Conservation (phyloP, 2,329 filamentous ascomycete species). For the Trematosphaeria pertusa region DNA sequence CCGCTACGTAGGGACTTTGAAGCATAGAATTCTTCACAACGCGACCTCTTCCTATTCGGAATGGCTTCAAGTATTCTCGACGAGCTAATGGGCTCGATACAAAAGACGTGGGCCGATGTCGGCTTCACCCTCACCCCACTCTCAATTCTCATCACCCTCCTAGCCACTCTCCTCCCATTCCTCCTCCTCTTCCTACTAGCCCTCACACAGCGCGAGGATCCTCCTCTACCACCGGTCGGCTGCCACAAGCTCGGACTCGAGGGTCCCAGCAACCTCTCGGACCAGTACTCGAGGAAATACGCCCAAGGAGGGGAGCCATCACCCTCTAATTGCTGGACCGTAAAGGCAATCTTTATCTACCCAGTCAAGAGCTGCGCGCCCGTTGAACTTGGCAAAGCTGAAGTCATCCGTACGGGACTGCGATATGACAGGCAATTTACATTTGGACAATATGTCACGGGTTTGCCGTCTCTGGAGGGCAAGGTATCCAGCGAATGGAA, state of each 20-base stretch:
- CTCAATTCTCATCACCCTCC: slow-evolving; percentile 20
- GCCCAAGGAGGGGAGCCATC: slow-evolving; percentile 37
- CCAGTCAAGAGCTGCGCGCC: slow-evolving; percentile 83
- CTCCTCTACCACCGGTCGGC: slow-evolving; percentile 47
- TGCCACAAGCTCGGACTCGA: slow-evolving; percentile 61
- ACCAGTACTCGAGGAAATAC: slow-evolving; percentile 63
- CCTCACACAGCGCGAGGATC: slow-evolving; percentile 28
- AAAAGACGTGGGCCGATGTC: slow-evolving; percentile 15
- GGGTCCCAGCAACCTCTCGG: slow-evolving; percentile 60
- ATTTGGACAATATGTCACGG: slow-evolving; percentile 70
- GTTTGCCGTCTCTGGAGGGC: slow-evolving; percentile 53
- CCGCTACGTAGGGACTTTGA: too few relatives aligned
- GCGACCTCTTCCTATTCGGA: too few relatives aligned
- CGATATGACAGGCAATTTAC: slow-evolving; percentile 83
- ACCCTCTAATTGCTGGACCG: slow-evolving; percentile 43
- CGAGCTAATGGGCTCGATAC: slow-evolving; percentile 15
- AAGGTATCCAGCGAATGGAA: slow-evolving; percentile 63
- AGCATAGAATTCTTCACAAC: too few relatives aligned
- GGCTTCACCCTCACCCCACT: slow-evolving; percentile 22
- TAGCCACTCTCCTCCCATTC: slow-evolving; percentile 26
- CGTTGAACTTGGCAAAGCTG: slow-evolving; percentile 72
- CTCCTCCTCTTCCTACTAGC: slow-evolving; percentile 32
- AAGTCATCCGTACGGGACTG: slow-evolving; percentile 72
- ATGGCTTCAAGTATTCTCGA: slow-evolving; percentile 30
- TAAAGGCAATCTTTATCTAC: slow-evolving; percentile 79